Evolutionary conservation across 2,329 filamentous ascomycete species (phyloP).

Genomic region (Monosporascus sp.): DNA sequence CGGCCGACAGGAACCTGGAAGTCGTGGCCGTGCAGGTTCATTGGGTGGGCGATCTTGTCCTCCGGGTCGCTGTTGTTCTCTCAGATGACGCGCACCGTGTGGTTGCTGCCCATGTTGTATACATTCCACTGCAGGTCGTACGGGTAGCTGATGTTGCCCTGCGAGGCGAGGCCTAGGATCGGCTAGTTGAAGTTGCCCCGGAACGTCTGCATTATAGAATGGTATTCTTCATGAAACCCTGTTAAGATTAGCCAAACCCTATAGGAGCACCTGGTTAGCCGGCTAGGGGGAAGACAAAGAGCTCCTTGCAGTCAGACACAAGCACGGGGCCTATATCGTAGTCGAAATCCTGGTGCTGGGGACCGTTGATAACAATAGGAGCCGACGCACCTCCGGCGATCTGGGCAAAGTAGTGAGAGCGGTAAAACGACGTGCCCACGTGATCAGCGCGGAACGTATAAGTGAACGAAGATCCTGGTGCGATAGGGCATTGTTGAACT

Average conservation of each 20-base stretch:
- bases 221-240: conserved; percentile 9
- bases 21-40: neutral
- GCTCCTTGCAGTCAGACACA: conserved; percentile 2
- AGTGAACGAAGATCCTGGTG: conserved; percentile 8
- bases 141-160: conserved; percentile 1
- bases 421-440: conserved; percentile 26
- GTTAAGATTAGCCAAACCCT: too few species aligned
- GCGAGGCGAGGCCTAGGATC: conserved; percentile 11
- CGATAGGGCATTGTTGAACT: conserved; percentile 12
- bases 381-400: conserved; percentile 39
- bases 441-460: conserved; percentile 13
- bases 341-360: conserved; percentile 11
- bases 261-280: too few species aligned
- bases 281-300: too few species aligned
- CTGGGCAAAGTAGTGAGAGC: conserved; percentile 32
- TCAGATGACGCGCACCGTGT: too few species aligned
- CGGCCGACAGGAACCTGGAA: neutral
- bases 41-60: neutral
- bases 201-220: conserved; percentile 10
- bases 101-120: neutral
- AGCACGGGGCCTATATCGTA: conserved; percentile 12
- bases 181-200: conserved; percentile 17
- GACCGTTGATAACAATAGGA: conserved; percentile 27
- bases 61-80: neutral
- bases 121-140: too few species aligned